Conservation (phyloP, 75 land plant genomes). For the Pinus taeda region DNA sequence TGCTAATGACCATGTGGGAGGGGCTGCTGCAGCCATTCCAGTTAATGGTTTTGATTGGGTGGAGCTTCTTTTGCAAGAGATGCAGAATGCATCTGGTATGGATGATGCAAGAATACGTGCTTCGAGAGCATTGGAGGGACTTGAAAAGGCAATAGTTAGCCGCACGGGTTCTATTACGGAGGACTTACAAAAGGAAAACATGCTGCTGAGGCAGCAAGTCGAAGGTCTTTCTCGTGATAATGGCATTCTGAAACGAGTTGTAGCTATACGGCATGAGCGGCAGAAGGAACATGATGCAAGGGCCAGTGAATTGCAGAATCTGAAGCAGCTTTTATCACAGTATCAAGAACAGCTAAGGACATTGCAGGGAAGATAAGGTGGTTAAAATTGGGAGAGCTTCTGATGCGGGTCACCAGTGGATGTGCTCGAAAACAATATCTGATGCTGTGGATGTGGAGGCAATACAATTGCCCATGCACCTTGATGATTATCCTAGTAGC, state of each 20-base stretch:
- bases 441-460: too few species aligned
- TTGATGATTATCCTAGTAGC: too few species aligned
- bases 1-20: not conserved
- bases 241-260: slow-evolving; percentile 67
- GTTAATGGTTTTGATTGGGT: slow-evolving; percentile 70
- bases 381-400: too few species aligned
- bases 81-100: slow-evolving; percentile 59
- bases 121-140: slow-evolving; percentile 46
- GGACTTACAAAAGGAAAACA: slow-evolving; percentile 55
- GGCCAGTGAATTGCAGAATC: slow-evolving; percentile 44
- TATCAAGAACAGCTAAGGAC: slow-evolving; percentile 74
- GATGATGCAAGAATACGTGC: slow-evolving; percentile 72
- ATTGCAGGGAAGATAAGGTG: too few species aligned
- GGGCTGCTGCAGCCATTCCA: slow-evolving; percentile 10
- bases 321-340: slow-evolving; percentile 65
- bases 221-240: slow-evolving; percentile 52
- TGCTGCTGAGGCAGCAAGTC: slow-evolving; percentile 54
- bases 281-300: slow-evolving; percentile 65
- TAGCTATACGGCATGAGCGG: slow-evolving; percentile 82
- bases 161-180: slow-evolving; percentile 32
- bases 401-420: too few species aligned
- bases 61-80: slow-evolving; percentile 71
- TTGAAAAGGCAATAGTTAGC: slow-evolving; percentile 55
- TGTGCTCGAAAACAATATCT: too few species aligned
- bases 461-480: too few species aligned